These are phyloP conservation scores for Lignosus rhinocerotis DNA, from an alignment of 1,284 basidiomycete genomes.

Conservation along the genomic window DNA sequence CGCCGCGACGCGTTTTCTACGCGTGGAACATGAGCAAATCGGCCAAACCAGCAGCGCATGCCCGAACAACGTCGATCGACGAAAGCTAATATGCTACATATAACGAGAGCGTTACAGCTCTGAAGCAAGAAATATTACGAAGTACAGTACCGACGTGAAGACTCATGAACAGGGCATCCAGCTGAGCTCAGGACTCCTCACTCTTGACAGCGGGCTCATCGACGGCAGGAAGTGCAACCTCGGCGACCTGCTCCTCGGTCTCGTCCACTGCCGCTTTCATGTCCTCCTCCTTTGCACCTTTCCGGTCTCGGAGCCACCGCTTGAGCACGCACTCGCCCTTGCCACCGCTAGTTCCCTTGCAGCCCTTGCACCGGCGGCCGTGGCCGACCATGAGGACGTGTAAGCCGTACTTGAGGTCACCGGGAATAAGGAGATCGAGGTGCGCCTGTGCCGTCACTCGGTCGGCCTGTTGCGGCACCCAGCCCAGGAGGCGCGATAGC, in stretches of 20 bases:
- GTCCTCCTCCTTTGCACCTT: conserved; percentile 26
- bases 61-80: not conserved
- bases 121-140: not conserved
- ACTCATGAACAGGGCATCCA: not conserved
- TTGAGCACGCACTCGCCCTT: conserved; percentile 35
- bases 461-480: conserved; percentile 67
- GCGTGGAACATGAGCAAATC: conserved; percentile 6
- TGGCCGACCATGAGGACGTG: conserved; percentile 75
- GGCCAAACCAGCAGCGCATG: not conserved
- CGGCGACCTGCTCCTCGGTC: conserved; percentile 4
- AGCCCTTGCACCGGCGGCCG: conserved; percentile 56
- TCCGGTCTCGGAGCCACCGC: conserved; percentile 31
- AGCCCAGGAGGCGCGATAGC: conserved; percentile 64
- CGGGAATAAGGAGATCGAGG: conserved; percentile 63
- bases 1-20: conserved; percentile 10
- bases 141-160: conserved; percentile 1
- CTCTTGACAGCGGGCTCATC: not conserved
- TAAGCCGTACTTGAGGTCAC: conserved; percentile 67
- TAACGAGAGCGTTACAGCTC: not conserved
- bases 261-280: conserved; percentile 19
- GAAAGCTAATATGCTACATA: conserved; percentile 8
- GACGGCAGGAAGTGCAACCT: not conserved
- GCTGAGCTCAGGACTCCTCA: not conserved
- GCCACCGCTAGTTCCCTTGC: conserved; percentile 39
- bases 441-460: conserved; percentile 72